These are phyloP conservation scores for Carex cristatella DNA, from an alignment of 176 grass and related monocot species.

Conservation along the genomic window DNA sequence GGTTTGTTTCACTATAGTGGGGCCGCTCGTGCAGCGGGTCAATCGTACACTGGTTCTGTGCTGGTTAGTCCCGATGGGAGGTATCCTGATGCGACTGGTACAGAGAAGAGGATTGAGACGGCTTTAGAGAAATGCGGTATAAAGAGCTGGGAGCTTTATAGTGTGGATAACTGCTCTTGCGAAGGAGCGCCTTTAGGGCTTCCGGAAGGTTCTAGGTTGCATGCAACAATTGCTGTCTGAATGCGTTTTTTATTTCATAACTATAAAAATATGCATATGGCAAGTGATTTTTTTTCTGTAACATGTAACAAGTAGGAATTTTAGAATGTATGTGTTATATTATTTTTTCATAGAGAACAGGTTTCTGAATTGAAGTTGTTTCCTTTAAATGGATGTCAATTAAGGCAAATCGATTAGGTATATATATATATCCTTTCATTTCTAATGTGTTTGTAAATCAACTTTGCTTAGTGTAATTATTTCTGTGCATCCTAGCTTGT, in stretches of 20 bases:
- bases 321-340: not conserved
- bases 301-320: not conserved
- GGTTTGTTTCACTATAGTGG: constrained; percentile 89
- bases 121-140: constrained; percentile 74
- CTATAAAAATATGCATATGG: not conserved
- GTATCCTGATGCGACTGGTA: constrained; percentile 39
- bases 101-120: constrained; percentile 30
- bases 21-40: constrained; percentile 65
- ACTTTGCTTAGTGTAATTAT: not conserved
- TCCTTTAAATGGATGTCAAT: not conserved
- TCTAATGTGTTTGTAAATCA: not conserved
- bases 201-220: constrained; percentile 61
- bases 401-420: not conserved
- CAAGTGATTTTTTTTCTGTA: not conserved
- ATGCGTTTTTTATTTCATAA: constrained; percentile 24
- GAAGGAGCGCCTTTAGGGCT: constrained; percentile 51
- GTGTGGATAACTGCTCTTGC: constrained; percentile 76
- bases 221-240: constrained; percentile 48
- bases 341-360: not conserved
- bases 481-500: not conserved
- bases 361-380: constrained; percentile 25
- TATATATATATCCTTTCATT: not conserved
- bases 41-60: constrained; percentile 79
- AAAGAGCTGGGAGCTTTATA: constrained; percentile 86
- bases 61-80: constrained; percentile 78